Base-by-base conservation (phyloP, 164 flowering plant genomes). In the Cinnamomum chago region DNA sequence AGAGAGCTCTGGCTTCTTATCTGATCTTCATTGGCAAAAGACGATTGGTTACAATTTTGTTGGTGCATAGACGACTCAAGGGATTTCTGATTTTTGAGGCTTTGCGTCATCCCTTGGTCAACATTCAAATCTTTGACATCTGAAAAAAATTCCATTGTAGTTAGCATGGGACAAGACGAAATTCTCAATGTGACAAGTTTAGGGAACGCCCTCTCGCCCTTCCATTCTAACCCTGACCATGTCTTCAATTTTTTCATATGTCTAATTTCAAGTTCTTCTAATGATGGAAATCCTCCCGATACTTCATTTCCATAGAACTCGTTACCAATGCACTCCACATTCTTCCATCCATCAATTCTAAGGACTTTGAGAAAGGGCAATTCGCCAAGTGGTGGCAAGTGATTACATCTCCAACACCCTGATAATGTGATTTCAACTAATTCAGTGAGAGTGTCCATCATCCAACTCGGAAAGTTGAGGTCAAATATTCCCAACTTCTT, bases 391-490 rank as follows among this genome's bases (percentile, higher is more conserved):
- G 76, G 47, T 0, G 83, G 83, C 3, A 80, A 68, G 0, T 9
- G 14, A 2, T 50, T 17, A 14, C 79, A 80, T 23, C 52, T 72
- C 67, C n/a, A 30, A 47, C 85, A 83, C 1, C 17, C 3, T 5
- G 2, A 0, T 15, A 67, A n/a, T 14, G 0, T 12, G 40, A 67
- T 2, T 15, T 67, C 2, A 30, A 33, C 47, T 35, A 67, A 28
- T 27, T 67, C 28, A 12, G 24, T 15, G 28, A 18, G 12, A 12
- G 28, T 12, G 5, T 23, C 33, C 28, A 4, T 24, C 68, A 67
- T 33, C 87, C 85, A 82, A 14, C 15, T 0, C 27, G 84, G 83
- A 40, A 82, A 76, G 0, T 1, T 12, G 17, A 9, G 1, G 9
- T 84, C 71, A 1, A 14, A 15, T 18, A 84, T 25, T 2, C 4